Evolutionary conservation across 768 basidiomycete genomes (phyloP), one percentile per base, ranked within the genome.

Genomic region (Gyrodon lividus): DNA sequence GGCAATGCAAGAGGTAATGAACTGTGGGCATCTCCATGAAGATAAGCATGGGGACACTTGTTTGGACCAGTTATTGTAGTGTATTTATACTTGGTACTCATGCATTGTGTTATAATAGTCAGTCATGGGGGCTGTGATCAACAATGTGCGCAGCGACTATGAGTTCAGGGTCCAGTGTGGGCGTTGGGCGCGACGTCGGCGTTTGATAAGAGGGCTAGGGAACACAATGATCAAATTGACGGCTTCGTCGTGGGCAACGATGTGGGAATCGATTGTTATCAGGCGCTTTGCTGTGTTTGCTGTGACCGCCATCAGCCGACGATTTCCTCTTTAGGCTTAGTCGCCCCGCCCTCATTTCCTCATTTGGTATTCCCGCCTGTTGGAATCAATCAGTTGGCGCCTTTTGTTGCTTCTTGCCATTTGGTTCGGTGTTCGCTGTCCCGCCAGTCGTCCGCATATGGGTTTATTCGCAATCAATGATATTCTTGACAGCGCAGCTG

Each of bases 271-370:
- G 48, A 52, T 55, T 37, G 34, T 2, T 49, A 52, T 64, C 49
- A 50, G 22, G 28, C 46, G 49, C 58, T 43, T 55, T 31, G 59
- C 50, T 56, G 57, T 43, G 46, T 48, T 52, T 61, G 45, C 44
- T 58, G 54, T 60, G 49, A 39, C 33, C 60, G 55, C 53, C 67
- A 56, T 48, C 55, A 56, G 31, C 65, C 67, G 66, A 56, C 59
- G 33, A 31, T 23, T 57, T 48, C 62, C 50, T 56, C 47, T 50
- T 53, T 24, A 3, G 53, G 57, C 0, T 14, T 40, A 55, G 46
- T 26, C 1, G 0, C 0, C 43, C 63, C 67, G 59, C 66, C 59
- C 49, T 56, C 55, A 49, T 59, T 48, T 51, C 66, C 55, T 19
- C 0, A 48, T 66, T 49, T 56, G 34, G 66, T n/a, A 46, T 3